Conservation (phyloP, 441 rosid species). For the Gossypium schwendimanii region DNA sequence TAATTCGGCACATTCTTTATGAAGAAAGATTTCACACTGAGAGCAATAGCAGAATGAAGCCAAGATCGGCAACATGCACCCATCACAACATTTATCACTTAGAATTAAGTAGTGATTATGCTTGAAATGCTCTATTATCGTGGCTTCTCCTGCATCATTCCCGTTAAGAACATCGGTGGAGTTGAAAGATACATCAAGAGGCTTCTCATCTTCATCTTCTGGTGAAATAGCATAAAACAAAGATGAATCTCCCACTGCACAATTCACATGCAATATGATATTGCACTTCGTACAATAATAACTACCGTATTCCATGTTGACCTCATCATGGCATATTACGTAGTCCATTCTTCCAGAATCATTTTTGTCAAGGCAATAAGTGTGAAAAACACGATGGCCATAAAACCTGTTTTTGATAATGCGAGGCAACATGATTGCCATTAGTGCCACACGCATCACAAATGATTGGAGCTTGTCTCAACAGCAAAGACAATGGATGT, state of each 20-base stretch:
- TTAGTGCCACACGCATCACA: constrained; percentile 14
- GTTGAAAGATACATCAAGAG: neutral
- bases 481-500: constrained; percentile 5
- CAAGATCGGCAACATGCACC: neutral
- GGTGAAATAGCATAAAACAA: neutral
- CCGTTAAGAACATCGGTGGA: neutral
- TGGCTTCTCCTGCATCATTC: neutral
- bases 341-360: neutral
- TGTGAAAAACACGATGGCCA: constrained; percentile 7
- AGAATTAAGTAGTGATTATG: neutral
- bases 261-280: constrained; percentile 7
- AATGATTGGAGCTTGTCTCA: neutral
- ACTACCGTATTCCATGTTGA: neutral
- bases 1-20: neutral
- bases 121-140: neutral
- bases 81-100: neutral
- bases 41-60: neutral
- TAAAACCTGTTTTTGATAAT: constrained; percentile 15
- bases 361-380: neutral
- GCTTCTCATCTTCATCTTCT: neutral
- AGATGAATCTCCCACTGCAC: neutral
- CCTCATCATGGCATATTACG: constrained; percentile 3
- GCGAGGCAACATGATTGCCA: neutral
- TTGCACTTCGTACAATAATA: constrained; percentile 10
- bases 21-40: neutral